These are phyloP conservation scores for Cerrena zonata DNA, from an alignment of 1,284 basidiomycete genomes.

Conservation along the genomic window DNA sequence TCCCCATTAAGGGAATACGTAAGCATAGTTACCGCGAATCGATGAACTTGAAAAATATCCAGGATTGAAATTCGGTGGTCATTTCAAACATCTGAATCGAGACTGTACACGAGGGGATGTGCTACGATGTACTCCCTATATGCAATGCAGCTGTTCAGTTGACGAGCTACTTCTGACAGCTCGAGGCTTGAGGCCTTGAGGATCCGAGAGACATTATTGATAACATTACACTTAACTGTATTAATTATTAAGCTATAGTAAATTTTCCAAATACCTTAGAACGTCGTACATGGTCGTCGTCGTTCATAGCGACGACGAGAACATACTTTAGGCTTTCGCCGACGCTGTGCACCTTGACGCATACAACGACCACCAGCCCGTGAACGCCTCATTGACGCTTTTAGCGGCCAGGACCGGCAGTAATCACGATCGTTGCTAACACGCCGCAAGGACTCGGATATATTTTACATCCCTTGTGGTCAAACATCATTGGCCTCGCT, in stretches of 20 bases:
- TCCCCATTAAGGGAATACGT: too few relatives aligned
- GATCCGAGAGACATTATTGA: too few relatives aligned
- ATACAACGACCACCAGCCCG: background rate
- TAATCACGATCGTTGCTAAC: slow-evolving; percentile 9
- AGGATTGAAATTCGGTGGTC: too few relatives aligned
- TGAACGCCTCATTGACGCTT: background rate
- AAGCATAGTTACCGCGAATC: slow-evolving; percentile 14
- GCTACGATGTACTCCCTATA: too few relatives aligned
- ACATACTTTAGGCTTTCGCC: slow-evolving; percentile 1
- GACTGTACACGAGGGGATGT: too few relatives aligned
- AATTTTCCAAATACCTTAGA: too few relatives aligned
- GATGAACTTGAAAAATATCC: slow-evolving; percentile 14
- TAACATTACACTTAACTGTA: too few relatives aligned
- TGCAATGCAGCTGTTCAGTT: too few relatives aligned
- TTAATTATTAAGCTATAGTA: too few relatives aligned
- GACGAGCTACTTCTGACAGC: too few relatives aligned
- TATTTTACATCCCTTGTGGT: slow-evolving; percentile 1
- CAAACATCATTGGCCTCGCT: background rate
- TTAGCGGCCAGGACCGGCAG: background rate
- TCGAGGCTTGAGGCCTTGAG: too few relatives aligned
- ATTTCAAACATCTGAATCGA: too few relatives aligned
- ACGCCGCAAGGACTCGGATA: background rate
- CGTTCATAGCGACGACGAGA: background rate
- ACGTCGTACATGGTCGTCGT: background rate
- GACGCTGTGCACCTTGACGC: slow-evolving; percentile 9